Evolutionary conservation across 2,329 filamentous ascomycete species (phyloP).

Genomic region (Metarhizium robertsii): DNA sequence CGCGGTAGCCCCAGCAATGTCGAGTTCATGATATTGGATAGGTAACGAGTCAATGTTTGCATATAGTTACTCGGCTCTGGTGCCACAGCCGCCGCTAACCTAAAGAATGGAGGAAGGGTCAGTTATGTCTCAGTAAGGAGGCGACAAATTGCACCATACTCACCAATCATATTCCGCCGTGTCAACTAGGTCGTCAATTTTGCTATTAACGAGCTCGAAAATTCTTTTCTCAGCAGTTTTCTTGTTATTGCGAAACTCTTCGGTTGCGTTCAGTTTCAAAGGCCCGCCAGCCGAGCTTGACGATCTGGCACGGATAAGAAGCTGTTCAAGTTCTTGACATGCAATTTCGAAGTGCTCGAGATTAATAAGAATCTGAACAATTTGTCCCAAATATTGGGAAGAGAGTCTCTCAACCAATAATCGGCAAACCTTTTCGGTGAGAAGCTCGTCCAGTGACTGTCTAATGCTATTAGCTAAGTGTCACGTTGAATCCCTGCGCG

Average conservation of each 20-base stretch:
- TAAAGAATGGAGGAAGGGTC: slow-evolving; percentile 11
- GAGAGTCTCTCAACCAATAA: slow-evolving; percentile 79
- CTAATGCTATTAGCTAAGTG: background rate
- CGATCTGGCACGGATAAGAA: slow-evolving; percentile 77
- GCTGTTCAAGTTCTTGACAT: slow-evolving; percentile 77
- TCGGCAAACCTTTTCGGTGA: slow-evolving; percentile 85
- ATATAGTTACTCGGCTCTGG: slow-evolving; percentile 85
- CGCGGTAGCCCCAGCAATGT: slow-evolving; percentile 87
- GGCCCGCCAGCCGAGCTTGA: slow-evolving; percentile 73
- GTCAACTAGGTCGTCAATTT: slow-evolving; percentile 95
- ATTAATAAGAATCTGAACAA: slow-evolving; percentile 97
- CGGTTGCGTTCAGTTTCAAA: slow-evolving; percentile 71
- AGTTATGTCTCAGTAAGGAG: background rate
- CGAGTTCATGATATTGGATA: slow-evolving; percentile 93
- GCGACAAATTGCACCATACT: background rate
- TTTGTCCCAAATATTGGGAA: slow-evolving; percentile 92
- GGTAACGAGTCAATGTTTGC: slow-evolving; percentile 84
- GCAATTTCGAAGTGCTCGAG: slow-evolving; percentile 94
- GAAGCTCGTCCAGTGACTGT: slow-evolving; percentile 85
- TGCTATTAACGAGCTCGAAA: slow-evolving; percentile 96
- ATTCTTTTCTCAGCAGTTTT: slow-evolving; percentile 96
- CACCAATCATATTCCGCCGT: slow-evolving; percentile 95
- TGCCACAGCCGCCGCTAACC: slow-evolving; percentile 47
- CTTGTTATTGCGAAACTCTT: slow-evolving; percentile 80
- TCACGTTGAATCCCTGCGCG: background rate